Conservation (phyloP, 2,329 filamentous ascomycete species). For the Cadophora sp. region DNA sequence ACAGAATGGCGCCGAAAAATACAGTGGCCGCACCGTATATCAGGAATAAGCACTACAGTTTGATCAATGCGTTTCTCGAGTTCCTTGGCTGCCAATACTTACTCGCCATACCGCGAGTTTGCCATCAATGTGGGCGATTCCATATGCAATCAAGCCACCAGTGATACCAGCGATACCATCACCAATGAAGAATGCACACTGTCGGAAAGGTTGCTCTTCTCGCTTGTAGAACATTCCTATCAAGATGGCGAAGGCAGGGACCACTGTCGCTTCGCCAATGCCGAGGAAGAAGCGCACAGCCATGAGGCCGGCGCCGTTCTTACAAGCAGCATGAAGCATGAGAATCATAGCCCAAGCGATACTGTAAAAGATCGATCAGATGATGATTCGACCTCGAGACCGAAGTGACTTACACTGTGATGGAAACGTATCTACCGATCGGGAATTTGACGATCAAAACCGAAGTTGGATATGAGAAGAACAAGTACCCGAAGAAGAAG, state of each 20-base stretch:
- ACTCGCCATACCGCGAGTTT: conserved; percentile 58
- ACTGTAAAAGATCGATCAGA: not conserved
- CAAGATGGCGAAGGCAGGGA: conserved; percentile 68
- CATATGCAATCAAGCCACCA: conserved; percentile 4
- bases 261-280: conserved; percentile 69
- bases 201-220: conserved; percentile 55
- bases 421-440: conserved; percentile 58
- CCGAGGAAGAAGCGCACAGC: conserved; percentile 70
- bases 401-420: conserved; percentile 54
- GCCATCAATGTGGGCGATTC: conserved; percentile 11
- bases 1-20: conserved; percentile 47
- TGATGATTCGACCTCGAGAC: conserved; percentile 48
- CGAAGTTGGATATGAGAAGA: conserved; percentile 54
- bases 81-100: not conserved
- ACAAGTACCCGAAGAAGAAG: conserved; percentile 42
- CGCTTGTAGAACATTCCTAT: conserved; percentile 66
- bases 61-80: not conserved
- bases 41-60: conserved; percentile 48
- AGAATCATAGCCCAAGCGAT: conserved; percentile 10
- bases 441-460: conserved; percentile 58
- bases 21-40: conserved; percentile 52
- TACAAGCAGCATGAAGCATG: conserved; percentile 60
- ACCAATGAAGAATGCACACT: conserved; percentile 1
- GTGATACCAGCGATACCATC: not conserved
- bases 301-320: conserved; percentile 61